Base-by-base conservation (phyloP, 805 yeast species). In the Myxozyma geophila region DNA sequence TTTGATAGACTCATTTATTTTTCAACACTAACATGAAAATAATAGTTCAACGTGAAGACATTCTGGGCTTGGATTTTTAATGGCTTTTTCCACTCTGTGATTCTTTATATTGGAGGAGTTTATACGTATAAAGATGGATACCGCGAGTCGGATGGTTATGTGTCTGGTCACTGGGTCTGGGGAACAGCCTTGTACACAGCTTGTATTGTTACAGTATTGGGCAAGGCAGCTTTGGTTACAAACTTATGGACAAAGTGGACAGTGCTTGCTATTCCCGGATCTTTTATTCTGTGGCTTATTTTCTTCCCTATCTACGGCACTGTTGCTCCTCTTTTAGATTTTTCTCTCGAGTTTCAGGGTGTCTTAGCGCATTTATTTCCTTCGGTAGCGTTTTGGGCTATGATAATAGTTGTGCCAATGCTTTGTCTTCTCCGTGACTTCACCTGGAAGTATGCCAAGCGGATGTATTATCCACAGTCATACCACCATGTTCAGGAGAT, bases 1-100 rank as follows among this genome's bases (percentile, higher is more conserved):
- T n/a, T n/a, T 28, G 15, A 6, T 47, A 17, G 13, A 9, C 13
- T 28, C n/a, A 13, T 9, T 8, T 9, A 9, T 40, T 7, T 17
- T 8, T 5, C 28, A 8, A 39, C 23, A 33, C 43, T 60, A 21
- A 60, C 48, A 6, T 5, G 37, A 23, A 7, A n/a, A 13, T 55
- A 17, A 15, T 35, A 62, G 67, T 90, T 95, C 79, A 93, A 93
- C 70, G 96, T 92, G 12, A 81, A 85, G 5, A 92, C 92, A 46
- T 95, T 95, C 75, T 93, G 98, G 98, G 90, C 96, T 19, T 95
- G 99, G 99, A 90, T 95, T 51, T 78, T 86, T 56, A 96, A 95
- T 75, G 99, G 99, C 0, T 93, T 95, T 73, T 95, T 85, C 76
- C 99, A 95, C 74, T 90, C 97, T 12, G 90, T 91, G 1, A 80